phyloP scores from a whole-genome alignment of 192 early-diverging fungal species.

The Powellomyces hirtus region DNA sequence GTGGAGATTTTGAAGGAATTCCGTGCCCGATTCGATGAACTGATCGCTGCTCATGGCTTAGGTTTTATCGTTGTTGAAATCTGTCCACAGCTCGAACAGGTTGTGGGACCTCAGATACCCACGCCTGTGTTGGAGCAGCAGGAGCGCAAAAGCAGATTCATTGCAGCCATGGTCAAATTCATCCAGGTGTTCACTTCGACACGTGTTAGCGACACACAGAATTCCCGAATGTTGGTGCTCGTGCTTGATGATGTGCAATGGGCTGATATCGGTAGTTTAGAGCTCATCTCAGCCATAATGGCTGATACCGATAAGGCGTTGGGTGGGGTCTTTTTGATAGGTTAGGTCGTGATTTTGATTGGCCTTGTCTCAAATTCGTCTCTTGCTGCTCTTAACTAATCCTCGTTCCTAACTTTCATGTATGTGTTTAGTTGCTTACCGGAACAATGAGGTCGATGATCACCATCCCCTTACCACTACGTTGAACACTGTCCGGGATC shows the following conservation, averaged over 20 bases:
- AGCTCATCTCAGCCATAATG: conserved; percentile 24
- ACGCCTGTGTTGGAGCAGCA: conserved; percentile 15
- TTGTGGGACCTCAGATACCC: conserved; percentile 29
- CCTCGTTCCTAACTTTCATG: not conserved
- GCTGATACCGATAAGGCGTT: conserved; percentile 16
- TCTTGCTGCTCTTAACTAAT: not conserved
- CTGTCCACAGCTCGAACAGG: conserved; percentile 24
- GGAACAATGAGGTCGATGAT: conserved; percentile 28
- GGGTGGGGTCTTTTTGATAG: not conserved
- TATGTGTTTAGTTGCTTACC: conserved; percentile 31
- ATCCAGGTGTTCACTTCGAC: conserved; percentile 23
- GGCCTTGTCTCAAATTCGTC: no score
- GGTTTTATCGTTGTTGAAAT: conserved; percentile 32
- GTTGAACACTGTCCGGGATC: not conserved
- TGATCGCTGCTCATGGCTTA: conserved; percentile 12
- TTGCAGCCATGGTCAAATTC: conserved; percentile 29
- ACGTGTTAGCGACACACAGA: not conserved
- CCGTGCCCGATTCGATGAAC: conserved; percentile 14
- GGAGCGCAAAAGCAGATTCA: conserved; percentile 28
- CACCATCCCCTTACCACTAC: conserved; percentile 11
- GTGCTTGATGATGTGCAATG: conserved; percentile 39
- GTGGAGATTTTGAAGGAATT: conserved; percentile 15
- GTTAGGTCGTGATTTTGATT: not conserved
- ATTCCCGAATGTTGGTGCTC: conserved; percentile 20
- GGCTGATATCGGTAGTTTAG: conserved; percentile 24